phyloP scores from a whole-genome alignment of 2,329 filamentous ascomycete genomes.

The Whalleya microplaca region DNA sequence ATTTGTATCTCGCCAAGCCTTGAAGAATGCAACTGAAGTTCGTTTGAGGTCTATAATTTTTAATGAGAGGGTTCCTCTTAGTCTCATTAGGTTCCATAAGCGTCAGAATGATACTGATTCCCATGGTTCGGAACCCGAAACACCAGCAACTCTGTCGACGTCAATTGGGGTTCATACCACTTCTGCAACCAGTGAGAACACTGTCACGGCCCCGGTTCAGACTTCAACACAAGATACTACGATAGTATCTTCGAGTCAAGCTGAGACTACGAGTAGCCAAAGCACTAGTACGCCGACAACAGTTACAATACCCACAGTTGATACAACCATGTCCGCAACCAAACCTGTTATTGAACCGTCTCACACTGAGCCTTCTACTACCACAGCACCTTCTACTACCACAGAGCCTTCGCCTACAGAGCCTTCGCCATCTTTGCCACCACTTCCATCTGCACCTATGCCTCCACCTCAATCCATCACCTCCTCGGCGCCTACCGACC shows the following conservation, averaged over 20 bases:
- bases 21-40: constrained; percentile 25
- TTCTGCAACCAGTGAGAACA: not conserved
- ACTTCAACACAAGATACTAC: not conserved
- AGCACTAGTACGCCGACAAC: not conserved
- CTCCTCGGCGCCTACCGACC: not conserved
- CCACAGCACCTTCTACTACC: not conserved
- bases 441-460: not conserved
- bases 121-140: not conserved
- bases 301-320: not conserved
- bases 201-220: not conserved
- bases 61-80: not conserved
- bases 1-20: constrained; percentile 4
- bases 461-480: constrained; percentile 8
- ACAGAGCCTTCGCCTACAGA: not conserved
- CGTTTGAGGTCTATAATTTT: constrained; percentile 15
- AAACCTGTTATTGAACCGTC: not conserved
- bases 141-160: not conserved
- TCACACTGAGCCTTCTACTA: not conserved
- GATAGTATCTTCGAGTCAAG: not conserved
- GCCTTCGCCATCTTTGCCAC: not conserved
- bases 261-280: not conserved
- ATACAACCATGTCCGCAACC: not conserved
- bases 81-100: not conserved
- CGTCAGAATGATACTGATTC: constrained; percentile 17
- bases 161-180: constrained; percentile 3